These are phyloP conservation scores for Mycosphaerella arachidis DNA, from an alignment of 2,329 filamentous ascomycete species.

Conservation along the genomic window DNA sequence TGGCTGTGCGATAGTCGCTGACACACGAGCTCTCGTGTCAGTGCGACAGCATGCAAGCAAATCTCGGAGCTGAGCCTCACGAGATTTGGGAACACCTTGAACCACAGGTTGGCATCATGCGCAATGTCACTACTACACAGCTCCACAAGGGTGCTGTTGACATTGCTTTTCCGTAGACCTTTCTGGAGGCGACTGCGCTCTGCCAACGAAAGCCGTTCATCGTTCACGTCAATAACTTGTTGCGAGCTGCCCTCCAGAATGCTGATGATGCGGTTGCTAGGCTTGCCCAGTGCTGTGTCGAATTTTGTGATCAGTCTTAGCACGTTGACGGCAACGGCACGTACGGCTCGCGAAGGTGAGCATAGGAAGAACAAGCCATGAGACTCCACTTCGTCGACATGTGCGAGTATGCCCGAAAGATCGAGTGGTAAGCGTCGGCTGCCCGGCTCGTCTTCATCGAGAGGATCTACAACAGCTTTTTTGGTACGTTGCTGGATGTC, in stretches of 20 bases:
- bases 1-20: constrained; percentile 92
- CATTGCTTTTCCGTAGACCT: constrained; percentile 78
- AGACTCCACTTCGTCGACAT: constrained; percentile 94
- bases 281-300: constrained; percentile 77
- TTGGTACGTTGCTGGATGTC: constrained; percentile 84
- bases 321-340: constrained; percentile 87
- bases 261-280: constrained; percentile 74
- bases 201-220: constrained; percentile 84
- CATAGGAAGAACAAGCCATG: constrained; percentile 96
- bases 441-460: constrained; percentile 52
- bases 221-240: constrained; percentile 84
- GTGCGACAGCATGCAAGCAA: constrained; percentile 84
- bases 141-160: constrained; percentile 82
- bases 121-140: constrained; percentile 92
- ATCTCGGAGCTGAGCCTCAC: constrained; percentile 85
- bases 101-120: constrained; percentile 93
- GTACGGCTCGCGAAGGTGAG: constrained; percentile 85
- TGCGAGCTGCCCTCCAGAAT: constrained; percentile 87
- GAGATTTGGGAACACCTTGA: constrained; percentile 95
- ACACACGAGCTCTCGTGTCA: constrained; percentile 88
- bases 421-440: constrained; percentile 53
- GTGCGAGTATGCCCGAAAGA: constrained; percentile 79
- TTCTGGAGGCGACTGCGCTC: constrained; percentile 89
- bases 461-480: constrained; percentile 61
- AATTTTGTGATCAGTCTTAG: constrained; percentile 90